phyloP scores from a whole-genome alignment of 225 moss, liverwort and hornwort genomes.

The Lunularia cruciata region DNA sequence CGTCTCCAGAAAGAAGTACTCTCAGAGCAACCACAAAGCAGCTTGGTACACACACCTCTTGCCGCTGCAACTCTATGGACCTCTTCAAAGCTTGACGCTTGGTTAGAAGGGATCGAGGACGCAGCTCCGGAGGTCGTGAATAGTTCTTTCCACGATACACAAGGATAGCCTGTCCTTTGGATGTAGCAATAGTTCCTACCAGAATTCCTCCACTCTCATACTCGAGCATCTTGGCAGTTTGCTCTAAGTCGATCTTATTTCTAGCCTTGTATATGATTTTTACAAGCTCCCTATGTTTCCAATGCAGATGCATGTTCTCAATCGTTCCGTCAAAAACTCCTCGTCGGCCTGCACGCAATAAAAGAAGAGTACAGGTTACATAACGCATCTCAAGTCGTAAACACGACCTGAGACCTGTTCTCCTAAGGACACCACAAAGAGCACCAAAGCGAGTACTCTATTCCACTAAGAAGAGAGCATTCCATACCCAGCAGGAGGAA shows the following conservation, averaged over 20 bases:
- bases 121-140: slow-evolving; percentile 79
- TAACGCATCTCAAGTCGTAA: not conserved
- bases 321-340: slow-evolving; percentile 94
- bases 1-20: slow-evolving; percentile 1
- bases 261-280: slow-evolving; percentile 77
- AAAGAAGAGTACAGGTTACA: not conserved
- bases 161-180: slow-evolving; percentile 89
- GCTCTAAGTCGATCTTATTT: slow-evolving; percentile 67
- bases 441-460: not conserved
- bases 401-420: not conserved
- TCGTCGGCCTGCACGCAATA: slow-evolving; percentile 66
- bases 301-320: slow-evolving; percentile 99
- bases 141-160: slow-evolving; percentile 98
- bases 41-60: slow-evolving; percentile 48
- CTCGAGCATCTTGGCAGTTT: slow-evolving; percentile 81
- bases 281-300: slow-evolving; percentile 96
- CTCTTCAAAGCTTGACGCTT: slow-evolving; percentile 96
- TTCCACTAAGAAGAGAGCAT: not conserved
- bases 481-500: slow-evolving; percentile 79
- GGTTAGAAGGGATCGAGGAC: slow-evolving; percentile 86
- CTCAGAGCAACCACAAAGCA: not conserved
- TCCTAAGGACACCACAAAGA: not conserved
- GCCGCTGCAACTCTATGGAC: slow-evolving; percentile 87
- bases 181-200: slow-evolving; percentile 77
- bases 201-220: slow-evolving; percentile 94